phyloP scores from a whole-genome alignment of 2,329 filamentous ascomycete species.

The Microthyrium microscopicum region DNA sequence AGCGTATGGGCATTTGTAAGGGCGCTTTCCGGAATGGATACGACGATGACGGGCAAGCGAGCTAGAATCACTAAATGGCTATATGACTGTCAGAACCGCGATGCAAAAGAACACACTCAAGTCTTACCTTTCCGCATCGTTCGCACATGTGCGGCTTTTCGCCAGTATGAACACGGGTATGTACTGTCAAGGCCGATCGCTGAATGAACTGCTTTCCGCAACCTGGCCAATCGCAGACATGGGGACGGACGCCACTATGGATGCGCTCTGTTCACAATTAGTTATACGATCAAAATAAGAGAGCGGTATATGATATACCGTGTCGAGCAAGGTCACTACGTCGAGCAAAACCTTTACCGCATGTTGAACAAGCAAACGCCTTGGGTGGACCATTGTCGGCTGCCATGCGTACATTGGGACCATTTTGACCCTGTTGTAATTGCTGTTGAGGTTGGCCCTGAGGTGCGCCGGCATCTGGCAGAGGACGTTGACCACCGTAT shows the following conservation, averaged over 20 bases:
- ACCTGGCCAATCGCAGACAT: slow-evolving; percentile 75
- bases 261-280: slow-evolving; percentile 56
- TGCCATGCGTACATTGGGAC: slow-evolving; percentile 23
- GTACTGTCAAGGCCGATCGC: slow-evolving; percentile 84
- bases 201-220: slow-evolving; percentile 98
- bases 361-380: slow-evolving; percentile 78
- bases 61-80: slow-evolving; percentile 94
- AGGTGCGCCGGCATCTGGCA: slow-evolving; percentile 10
- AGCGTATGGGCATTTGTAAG: slow-evolving; percentile 93
- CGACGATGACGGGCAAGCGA: slow-evolving; percentile 84
- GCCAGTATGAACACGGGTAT: slow-evolving; percentile 87
- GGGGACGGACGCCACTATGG: slow-evolving; percentile 77
- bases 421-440: slow-evolving; percentile 17
- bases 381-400: slow-evolving; percentile 41
- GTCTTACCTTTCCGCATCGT: slow-evolving; percentile 75
- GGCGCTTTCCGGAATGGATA: slow-evolving; percentile 88
- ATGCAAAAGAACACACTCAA: not conserved
- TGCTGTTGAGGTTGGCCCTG: slow-evolving; percentile 12
- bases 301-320: slow-evolving; percentile 43
- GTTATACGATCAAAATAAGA: slow-evolving; percentile 14
- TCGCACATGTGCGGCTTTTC: slow-evolving; percentile 99
- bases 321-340: slow-evolving; percentile 88
- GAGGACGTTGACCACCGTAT: slow-evolving; percentile 26
- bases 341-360: slow-evolving; percentile 79
- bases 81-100: slow-evolving; percentile 7